Conservation (phyloP, 2,329 filamentous ascomycete genomes). For the Karstenula rhodostoma region DNA sequence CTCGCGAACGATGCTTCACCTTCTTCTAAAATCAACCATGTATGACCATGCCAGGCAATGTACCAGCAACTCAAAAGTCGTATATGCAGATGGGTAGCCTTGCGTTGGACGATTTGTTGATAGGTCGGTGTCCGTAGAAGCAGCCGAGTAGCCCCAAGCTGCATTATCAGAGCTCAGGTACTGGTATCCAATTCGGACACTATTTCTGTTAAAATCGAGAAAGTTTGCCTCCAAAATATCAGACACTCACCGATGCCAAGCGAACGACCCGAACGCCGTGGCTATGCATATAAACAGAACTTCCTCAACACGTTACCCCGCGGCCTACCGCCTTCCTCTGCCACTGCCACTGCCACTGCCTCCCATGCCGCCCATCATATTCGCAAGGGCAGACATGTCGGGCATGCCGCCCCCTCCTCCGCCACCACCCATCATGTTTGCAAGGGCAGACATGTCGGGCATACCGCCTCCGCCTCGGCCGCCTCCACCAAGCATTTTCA, state of each 20-base stretch:
- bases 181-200: neutral
- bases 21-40: too few species aligned
- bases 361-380: slow-evolving; percentile 48
- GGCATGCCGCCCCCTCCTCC: slow-evolving; percentile 40
- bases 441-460: slow-evolving; percentile 68
- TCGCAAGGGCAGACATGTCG: slow-evolving; percentile 54
- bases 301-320: neutral
- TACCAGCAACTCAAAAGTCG: too few species aligned
- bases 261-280: slow-evolving; percentile 31
- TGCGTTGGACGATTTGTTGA: too few species aligned
- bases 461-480: slow-evolving; percentile 69
- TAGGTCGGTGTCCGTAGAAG: neutral
- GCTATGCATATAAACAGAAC: slow-evolving; percentile 36
- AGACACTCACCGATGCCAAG: slow-evolving; percentile 3
- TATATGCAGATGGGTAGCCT: too few species aligned
- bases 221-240: neutral
- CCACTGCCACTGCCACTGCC: slow-evolving; percentile 15
- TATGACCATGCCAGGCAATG: too few species aligned
- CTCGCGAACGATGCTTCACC: too few species aligned
- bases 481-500: slow-evolving; percentile 87
- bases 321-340: slow-evolving; percentile 1
- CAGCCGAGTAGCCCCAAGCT: neutral
- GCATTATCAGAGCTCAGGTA: neutral
- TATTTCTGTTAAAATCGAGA: neutral
- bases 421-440: slow-evolving; percentile 54